A percentile compares a stretch with the other conserved stretches of the same genome.
phyloP scores from a whole-genome alignment of 306 rosid species.

The Dryas octopetala region DNA sequence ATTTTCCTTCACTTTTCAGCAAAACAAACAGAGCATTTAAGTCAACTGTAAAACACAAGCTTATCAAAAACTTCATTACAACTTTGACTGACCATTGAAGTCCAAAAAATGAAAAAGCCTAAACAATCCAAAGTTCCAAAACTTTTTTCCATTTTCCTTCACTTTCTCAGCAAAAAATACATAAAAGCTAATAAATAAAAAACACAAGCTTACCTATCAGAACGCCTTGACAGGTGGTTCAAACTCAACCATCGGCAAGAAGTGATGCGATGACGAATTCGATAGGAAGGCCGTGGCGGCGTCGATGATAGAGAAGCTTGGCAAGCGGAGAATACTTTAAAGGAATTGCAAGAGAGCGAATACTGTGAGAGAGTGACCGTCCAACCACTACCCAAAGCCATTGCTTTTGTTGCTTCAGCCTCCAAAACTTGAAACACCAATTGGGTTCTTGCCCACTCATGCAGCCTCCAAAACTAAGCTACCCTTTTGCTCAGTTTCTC shows the following conservation, averaged over 20 bases:
- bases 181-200: not conserved
- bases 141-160: not conserved
- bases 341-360: slow-evolving; percentile 29
- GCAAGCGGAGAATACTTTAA: slow-evolving; percentile 33
- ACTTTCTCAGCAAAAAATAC: not conserved
- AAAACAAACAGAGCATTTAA: not conserved
- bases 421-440: slow-evolving; percentile 57
- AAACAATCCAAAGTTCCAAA: not conserved
- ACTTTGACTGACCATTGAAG: not conserved
- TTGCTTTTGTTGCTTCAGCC: slow-evolving; percentile 57
- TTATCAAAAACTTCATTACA: not conserved
- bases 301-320: slow-evolving; percentile 35
- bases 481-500: slow-evolving; percentile 13
- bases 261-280: slow-evolving; percentile 62
- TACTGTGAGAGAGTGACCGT: slow-evolving; percentile 38
- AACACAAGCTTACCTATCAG: slow-evolving; percentile 39
- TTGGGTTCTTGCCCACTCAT: slow-evolving; percentile 61
- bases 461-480: slow-evolving; percentile 51
- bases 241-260: slow-evolving; percentile 55
- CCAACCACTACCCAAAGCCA: slow-evolving; percentile 56
- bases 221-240: slow-evolving; percentile 25
- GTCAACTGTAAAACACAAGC: not conserved
- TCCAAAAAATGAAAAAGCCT: not conserved
- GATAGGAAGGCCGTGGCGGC: slow-evolving; percentile 34
- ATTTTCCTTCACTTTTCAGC: not conserved